Percentiles rank a stretch among this genome's conserved stretches.
Evolutionary conservation across 305 asterid species (phyloP).

Genomic region (Fraxinus sp.): DNA sequence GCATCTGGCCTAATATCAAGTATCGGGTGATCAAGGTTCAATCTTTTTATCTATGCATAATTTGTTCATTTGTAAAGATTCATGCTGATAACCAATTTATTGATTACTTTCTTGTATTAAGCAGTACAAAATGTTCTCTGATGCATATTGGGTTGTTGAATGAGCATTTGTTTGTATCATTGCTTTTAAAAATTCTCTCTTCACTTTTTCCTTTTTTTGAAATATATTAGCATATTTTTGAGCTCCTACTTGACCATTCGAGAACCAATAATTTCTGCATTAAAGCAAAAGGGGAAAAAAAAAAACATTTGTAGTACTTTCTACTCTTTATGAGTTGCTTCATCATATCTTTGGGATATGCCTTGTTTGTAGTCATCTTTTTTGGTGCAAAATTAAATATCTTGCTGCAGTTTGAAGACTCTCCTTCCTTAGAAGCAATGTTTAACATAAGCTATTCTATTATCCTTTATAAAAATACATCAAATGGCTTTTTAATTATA

Average conservation of each 20-base stretch:
- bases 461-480: constrained; percentile 13
- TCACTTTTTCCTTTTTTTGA: background rate
- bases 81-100: constrained; percentile 22
- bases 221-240: background rate
- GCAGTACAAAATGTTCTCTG: constrained; percentile 21
- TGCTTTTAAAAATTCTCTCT: constrained; percentile 11
- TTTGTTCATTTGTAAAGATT: constrained; percentile 28
- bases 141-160: constrained; percentile 24
- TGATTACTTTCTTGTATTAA: constrained; percentile 16
- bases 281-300: background rate
- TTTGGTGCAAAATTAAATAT: constrained; percentile 15
- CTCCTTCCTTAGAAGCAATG: constrained; percentile 22
- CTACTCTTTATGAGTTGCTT: constrained; percentile 19
- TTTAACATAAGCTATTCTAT: background rate
- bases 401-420: constrained; percentile 25
- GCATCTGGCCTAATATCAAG: constrained; percentile 2
- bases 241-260: background rate
- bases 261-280: background rate
- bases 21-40: constrained; percentile 12
- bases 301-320: background rate
- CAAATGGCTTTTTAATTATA: background rate
- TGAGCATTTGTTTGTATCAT: constrained; percentile 29
- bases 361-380: constrained; percentile 20
- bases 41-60: constrained; percentile 19
- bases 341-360: constrained; percentile 25